Evolutionary conservation across 805 yeast species (phyloP), one percentile per base, ranked within the genome.

Genomic region (Candida coleopterorum): DNA sequence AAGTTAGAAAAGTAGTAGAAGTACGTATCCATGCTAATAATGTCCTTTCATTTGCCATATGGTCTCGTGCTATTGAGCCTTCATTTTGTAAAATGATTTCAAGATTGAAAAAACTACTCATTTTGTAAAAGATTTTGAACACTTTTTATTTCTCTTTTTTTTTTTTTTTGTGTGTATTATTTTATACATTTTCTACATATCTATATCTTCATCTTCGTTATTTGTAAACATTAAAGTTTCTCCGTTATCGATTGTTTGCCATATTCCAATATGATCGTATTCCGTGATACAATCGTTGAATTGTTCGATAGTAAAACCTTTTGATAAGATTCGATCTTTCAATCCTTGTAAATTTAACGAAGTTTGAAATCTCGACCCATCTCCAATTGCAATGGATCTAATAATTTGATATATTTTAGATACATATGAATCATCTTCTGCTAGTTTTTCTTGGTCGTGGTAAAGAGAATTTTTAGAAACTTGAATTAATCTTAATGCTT

Each of bases 401-500:
- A 89, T 78, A 46, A 85, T 74, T 48, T 79, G 79, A 59, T 75
- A 85, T 33, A 89, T 80, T 54, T 74, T 77, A 9, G 94, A 75
- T 4, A 78, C 70, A 6, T 79, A 72, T 35, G 85, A 74, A 37
- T 75, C 73, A 50, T 85, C 94, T 44, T 77, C 85, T 27, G 68
- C 60, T 20, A 62, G 64, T 35, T 65, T 65, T 25, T 56, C 55
- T 42, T 64, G 68, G 28, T 74, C 77, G 29, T 74, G 69, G 45
- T 75, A 74, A 50, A 90, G 70, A 6, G 96, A 83, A 40, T 83
- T 79, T 60, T 89, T 85, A n/a, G 96, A 86, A 10, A 85, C 95
- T 49, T 81, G 81, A 39, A 81, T 70, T 47, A 93, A 72, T 52
- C 98, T 76, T 52, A 93, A 67, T 0, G 98, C 96, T 64, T 93